Evolutionary conservation across 495 filamentous ascomycete genomes (phyloP).

Genomic region (Pseudevernia furfuracea): DNA sequence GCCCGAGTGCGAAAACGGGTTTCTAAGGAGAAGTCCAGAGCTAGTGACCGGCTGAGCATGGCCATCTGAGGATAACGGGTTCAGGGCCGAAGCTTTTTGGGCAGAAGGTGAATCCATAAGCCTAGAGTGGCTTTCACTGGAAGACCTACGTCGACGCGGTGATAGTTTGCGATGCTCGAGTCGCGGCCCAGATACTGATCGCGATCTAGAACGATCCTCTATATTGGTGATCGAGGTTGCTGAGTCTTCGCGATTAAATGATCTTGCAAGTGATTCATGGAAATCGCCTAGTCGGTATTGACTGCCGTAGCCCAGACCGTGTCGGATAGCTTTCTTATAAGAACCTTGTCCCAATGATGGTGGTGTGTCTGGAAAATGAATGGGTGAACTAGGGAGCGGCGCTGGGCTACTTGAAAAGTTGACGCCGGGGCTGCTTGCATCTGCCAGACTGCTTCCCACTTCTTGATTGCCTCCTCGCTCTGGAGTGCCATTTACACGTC

Average conservation of each 20-base stretch:
- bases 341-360: background rate
- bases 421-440: constrained; percentile 30
- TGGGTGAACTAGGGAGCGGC: background rate
- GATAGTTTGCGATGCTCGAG: background rate
- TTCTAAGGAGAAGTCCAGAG: constrained; percentile 8
- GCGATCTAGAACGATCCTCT: background rate
- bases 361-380: background rate
- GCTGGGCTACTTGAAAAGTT: constrained; percentile 16
- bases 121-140: constrained; percentile 11
- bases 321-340: background rate
- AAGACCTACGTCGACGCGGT: constrained; percentile 10
- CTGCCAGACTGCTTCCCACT: constrained; percentile 34
- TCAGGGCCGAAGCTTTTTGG: background rate
- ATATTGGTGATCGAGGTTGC: background rate
- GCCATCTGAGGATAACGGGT: background rate
- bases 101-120: background rate
- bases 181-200: background rate
- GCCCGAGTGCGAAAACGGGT: background rate
- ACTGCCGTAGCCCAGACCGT: background rate
- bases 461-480: constrained; percentile 30
- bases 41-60: background rate
- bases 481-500: constrained; percentile 32
- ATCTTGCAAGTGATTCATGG: background rate
- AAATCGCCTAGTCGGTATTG: background rate
- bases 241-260: background rate